These are phyloP conservation scores for Podospora pseudocomata DNA, from an alignment of 495 filamentous ascomycete species.

Conservation along the genomic window DNA sequence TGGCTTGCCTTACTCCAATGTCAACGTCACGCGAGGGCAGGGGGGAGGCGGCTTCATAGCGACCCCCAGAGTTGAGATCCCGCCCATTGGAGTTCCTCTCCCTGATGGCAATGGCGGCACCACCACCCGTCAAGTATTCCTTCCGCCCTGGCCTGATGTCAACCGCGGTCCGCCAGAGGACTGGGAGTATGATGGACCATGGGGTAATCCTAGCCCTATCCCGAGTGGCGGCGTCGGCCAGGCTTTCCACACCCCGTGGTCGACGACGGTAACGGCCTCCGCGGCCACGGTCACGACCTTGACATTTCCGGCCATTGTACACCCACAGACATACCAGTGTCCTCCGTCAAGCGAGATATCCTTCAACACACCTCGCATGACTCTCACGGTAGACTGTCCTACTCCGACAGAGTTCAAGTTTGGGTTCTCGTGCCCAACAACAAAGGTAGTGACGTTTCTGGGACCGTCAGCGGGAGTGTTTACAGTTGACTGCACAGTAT, in stretches of 20 bases:
- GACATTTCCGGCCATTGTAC: not conserved
- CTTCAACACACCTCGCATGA: not conserved
- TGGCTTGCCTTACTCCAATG: conserved; percentile 16
- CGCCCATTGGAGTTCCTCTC: conserved; percentile 12
- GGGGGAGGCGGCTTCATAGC: not conserved
- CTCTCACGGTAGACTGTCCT: conserved; percentile 1
- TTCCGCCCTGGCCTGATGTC: conserved; percentile 24
- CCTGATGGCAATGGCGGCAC: conserved; percentile 11
- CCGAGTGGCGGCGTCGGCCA: not conserved
- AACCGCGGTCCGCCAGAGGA: conserved; percentile 4
- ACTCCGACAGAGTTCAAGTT: not conserved
- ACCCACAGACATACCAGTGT: too few species aligned
- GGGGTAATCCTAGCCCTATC: not conserved
- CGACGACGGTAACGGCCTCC: not conserved
- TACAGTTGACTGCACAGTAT: not conserved
- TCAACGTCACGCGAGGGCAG: conserved; percentile 4
- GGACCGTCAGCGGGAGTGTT: not conserved
- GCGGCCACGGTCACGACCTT: conserved; percentile 3
- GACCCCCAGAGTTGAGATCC: conserved; percentile 21
- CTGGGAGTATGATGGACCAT: not conserved
- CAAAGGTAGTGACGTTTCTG: conserved; percentile 6
- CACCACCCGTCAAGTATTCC: conserved; percentile 15
- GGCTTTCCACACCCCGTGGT: too few species aligned
- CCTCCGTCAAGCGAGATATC: too few species aligned
- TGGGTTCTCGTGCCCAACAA: conserved; percentile 3